phyloP scores from a whole-genome alignment of 257 asterid species.

The Fraxinus anomala region DNA sequence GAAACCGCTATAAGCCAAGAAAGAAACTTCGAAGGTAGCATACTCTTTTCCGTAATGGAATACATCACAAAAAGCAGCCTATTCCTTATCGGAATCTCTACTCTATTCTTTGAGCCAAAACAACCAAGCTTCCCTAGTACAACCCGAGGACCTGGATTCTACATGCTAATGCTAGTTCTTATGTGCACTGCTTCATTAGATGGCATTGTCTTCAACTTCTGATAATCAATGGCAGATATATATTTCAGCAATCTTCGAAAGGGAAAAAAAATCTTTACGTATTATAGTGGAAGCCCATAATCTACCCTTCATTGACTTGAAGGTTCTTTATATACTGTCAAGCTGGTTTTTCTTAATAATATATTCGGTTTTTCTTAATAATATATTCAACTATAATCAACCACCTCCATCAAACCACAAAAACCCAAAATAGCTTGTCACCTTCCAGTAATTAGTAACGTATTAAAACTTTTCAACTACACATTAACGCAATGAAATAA shows the following conservation, averaged over 20 bases:
- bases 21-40: slow-evolving; percentile 55
- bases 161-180: slow-evolving; percentile 12
- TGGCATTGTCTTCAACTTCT: slow-evolving; percentile 5
- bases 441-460: slow-evolving; percentile 4
- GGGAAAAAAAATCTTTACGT: background rate
- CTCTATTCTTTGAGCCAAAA: background rate
- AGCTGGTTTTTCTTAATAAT: slow-evolving; percentile 8
- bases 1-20: slow-evolving; percentile 59
- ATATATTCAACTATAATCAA: slow-evolving; percentile 17
- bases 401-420: slow-evolving; percentile 30
- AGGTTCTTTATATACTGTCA: background rate
- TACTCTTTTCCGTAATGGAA: slow-evolving; percentile 51
- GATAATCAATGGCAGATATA: background rate
- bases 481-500: too few relatives aligned
- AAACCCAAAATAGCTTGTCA: slow-evolving; percentile 21
- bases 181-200: background rate
- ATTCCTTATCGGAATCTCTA: background rate
- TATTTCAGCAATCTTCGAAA: background rate
- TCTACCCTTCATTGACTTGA: background rate
- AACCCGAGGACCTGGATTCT: slow-evolving; percentile 4
- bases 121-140: background rate
- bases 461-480: background rate
- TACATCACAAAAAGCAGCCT: slow-evolving; percentile 34
- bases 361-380: slow-evolving; percentile 10
- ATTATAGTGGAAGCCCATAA: slow-evolving; percentile 20